Evolutionary conservation across 179 eudicot genomes (phyloP), one percentile per base, ranked within the genome.

Genomic region (Beta corolliflora): DNA sequence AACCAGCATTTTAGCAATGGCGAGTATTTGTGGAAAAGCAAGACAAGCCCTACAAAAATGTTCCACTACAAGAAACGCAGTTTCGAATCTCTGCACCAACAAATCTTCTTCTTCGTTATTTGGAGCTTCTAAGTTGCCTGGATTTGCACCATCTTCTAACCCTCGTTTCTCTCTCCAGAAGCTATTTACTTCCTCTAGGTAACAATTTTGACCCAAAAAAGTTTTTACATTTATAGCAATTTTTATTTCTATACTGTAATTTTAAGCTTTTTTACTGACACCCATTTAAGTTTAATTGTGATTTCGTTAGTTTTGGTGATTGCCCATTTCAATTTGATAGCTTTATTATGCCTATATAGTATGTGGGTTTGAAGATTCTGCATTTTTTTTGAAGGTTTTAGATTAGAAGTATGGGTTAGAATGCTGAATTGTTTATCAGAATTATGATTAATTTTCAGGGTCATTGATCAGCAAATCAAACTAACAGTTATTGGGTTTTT

Each of bases 151-250:
- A 16, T 78, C 85, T 54, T 61, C 77, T 45, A 85, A 79, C 63
- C 54, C 87, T 19, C 84, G 83, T 77, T 72, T 79, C 64, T 80
- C 90, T 76, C 81, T 69, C 70, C 91, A 79, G 50, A 85, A 65
- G 12, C 80, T 81, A 9, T 80, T 88, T 79, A 81, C 81, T 72
- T 83, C 85, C 36, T 83, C 93, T 66, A 88, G 95, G 95, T 92
- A 82, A 45, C 36, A 25, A 68, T 7, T 75, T 18, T 36, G 11
- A 6, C 10, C 59, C 8, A 25, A 59, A 12, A 21, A 14, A 46
- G 5, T 46, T 71, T 23, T 7, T n/a, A 1, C n/a, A 8, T 48
- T 9, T 15, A 14, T 9, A 44, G 31, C 3, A 6, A 5, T 71
- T 46, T 25, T 46, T 36, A 15, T 15, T 5, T 58, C n/a, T 58